A percentile compares a stretch with the other conserved stretches of the same genome.
Evolutionary conservation across 768 basidiomycete species (phyloP).

Genomic region (Rubroboletus pulcherrimus): DNA sequence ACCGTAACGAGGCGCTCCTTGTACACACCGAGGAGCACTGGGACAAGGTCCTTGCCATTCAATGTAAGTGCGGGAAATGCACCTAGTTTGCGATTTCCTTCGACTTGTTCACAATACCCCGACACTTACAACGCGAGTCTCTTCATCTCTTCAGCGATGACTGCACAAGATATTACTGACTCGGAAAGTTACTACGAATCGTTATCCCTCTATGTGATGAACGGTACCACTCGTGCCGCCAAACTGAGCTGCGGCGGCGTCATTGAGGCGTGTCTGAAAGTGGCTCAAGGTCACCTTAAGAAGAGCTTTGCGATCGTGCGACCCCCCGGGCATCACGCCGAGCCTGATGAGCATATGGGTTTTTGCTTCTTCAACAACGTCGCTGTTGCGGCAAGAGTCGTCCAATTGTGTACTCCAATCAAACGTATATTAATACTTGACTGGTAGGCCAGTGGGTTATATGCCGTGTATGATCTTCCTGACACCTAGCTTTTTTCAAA

Average conservation of each 20-base stretch:
- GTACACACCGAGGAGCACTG: constrained; percentile 92
- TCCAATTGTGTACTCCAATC: constrained; percentile 63
- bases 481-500: constrained; percentile 10
- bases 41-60: constrained; percentile 82
- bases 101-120: neutral
- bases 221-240: constrained; percentile 79
- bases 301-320: constrained; percentile 94
- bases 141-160: constrained; percentile 52
- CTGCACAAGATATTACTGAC: constrained; percentile 67
- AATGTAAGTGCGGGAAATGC: constrained; percentile 51
- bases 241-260: constrained; percentile 92
- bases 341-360: constrained; percentile 97
- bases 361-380: constrained; percentile 99
- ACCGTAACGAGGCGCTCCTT: constrained; percentile 74
- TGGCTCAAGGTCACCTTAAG: constrained; percentile 74
- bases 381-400: constrained; percentile 83
- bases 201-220: constrained; percentile 88
- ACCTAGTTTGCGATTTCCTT: constrained; percentile 2
- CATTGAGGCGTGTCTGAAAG: constrained; percentile 83
- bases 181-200: constrained; percentile 84
- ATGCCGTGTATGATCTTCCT: neutral
- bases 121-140: constrained; percentile 16
- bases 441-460: constrained; percentile 61
- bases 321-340: constrained; percentile 97
- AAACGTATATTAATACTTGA: constrained; percentile 90